Percentiles rank a stretch among this genome's conserved stretches.
These are phyloP conservation scores for Dipodascopsis tothii DNA, from an alignment of 805 yeast genomes.

Conservation along the genomic window DNA sequence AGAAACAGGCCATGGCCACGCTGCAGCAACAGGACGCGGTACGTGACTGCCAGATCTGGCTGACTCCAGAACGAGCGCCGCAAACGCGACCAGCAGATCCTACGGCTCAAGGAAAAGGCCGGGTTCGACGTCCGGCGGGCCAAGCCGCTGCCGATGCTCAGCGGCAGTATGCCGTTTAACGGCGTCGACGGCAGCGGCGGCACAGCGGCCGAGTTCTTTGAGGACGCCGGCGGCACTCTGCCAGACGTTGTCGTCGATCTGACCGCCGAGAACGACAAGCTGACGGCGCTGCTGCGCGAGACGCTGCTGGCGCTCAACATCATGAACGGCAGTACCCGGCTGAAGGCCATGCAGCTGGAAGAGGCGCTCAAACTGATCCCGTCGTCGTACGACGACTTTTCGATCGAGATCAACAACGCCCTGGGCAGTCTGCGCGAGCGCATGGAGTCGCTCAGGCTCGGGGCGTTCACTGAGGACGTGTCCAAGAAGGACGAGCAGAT, in stretches of 20 bases:
- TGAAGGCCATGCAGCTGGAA: slow-evolving; percentile 8
- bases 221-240: slow-evolving; percentile 5
- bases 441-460: slow-evolving; percentile 6
- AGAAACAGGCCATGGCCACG: slow-evolving; percentile 11
- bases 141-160: slow-evolving; percentile 7
- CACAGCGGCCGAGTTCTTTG: slow-evolving; percentile 6
- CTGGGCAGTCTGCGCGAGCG: slow-evolving; percentile 18
- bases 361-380: slow-evolving; percentile 14
- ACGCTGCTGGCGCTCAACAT: slow-evolving; percentile 16
- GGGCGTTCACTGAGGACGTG: slow-evolving; percentile 9
- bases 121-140: slow-evolving; percentile 19
- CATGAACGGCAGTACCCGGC: slow-evolving; percentile 16
- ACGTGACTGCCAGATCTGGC: neutral
- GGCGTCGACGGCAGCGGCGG: neutral
- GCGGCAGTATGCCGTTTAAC: slow-evolving; percentile 8
- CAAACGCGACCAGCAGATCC: slow-evolving; percentile 19
- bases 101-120: slow-evolving; percentile 21
- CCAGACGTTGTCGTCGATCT: slow-evolving; percentile 17
- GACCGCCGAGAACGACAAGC: slow-evolving; percentile 15
- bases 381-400: slow-evolving; percentile 14
- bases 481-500: slow-evolving; percentile 17
- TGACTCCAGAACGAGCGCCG: slow-evolving; percentile 11
- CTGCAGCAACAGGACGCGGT: slow-evolving; percentile 17
- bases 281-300: slow-evolving; percentile 18
- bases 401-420: slow-evolving; percentile 19